Conservation (phyloP, 768 basidiomycete genomes). For the Russula emetica region DNA sequence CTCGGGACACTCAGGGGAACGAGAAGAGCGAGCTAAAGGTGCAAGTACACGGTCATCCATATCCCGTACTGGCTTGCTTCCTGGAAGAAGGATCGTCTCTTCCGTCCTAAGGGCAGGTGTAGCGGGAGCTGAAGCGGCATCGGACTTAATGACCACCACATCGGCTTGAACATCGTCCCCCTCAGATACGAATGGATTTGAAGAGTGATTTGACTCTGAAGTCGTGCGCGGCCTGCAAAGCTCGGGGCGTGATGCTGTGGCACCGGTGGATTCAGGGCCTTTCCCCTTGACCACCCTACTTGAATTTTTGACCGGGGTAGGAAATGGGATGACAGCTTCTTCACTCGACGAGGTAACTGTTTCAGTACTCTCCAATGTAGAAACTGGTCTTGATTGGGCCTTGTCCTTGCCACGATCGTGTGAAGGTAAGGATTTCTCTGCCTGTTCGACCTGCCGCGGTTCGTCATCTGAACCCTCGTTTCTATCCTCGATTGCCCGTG, state of each 20-base stretch:
- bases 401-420: constrained; percentile 16
- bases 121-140: not conserved
- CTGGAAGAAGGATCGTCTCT: not conserved
- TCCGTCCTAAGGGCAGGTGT: not conserved
- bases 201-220: constrained; percentile 9
- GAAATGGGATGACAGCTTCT: not conserved
- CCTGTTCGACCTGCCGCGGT: constrained; percentile 17
- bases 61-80: not conserved
- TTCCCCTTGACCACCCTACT: not conserved
- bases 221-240: not conserved
- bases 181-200: not conserved
- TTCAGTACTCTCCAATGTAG: not conserved
- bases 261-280: not conserved
- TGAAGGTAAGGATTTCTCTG: constrained; percentile 24
- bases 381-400: not conserved
- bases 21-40: not conserved
- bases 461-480: constrained; percentile 4
- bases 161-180: constrained; percentile 4
- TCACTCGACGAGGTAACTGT: constrained; percentile 5
- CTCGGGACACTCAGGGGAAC: not conserved
- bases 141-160: constrained; percentile 17
- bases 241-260: not conserved
- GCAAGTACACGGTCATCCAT: not conserved
- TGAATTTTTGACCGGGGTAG: not conserved
- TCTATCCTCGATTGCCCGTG: constrained; percentile 9